Conservation (phyloP, 2,329 filamentous ascomycete species). For the Sarocladiaceae sp. region DNA sequence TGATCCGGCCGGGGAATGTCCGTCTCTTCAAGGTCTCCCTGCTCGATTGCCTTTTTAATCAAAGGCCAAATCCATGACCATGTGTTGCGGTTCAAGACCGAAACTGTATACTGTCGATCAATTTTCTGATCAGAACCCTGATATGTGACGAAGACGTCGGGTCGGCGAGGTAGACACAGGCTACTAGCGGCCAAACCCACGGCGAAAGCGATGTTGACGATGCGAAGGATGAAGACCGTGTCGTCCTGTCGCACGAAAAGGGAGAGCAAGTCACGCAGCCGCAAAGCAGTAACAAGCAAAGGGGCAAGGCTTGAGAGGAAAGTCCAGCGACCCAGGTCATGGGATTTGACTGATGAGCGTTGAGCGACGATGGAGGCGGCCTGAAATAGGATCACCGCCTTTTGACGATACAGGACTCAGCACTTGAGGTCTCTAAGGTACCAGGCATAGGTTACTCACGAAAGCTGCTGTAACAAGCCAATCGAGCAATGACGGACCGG, state of each 20-base stretch:
- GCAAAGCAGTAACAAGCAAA: conserved; percentile 35
- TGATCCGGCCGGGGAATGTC: conserved; percentile 59
- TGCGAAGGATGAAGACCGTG: conserved; percentile 38
- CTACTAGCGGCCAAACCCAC: conserved; percentile 41
- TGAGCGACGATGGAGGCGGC: conserved; percentile 40
- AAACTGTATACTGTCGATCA: conserved; percentile 56
- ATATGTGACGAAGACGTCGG: conserved; percentile 52
- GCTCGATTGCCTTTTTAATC: conserved; percentile 47
- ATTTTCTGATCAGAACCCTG: conserved; percentile 46
- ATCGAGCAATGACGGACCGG: conserved; percentile 42
- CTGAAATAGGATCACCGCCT: conserved; percentile 49
- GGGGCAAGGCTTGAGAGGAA: conserved; percentile 42
- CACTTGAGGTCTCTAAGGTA: too few relatives aligned
- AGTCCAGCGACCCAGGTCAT: conserved; percentile 46
- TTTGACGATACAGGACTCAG: conserved; percentile 11
- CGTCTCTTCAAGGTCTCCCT: conserved; percentile 52
- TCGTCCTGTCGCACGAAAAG: conserved; percentile 25
- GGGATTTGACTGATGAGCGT: conserved; percentile 44
- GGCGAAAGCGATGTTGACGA: conserved; percentile 38
- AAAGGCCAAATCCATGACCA: conserved; percentile 58
- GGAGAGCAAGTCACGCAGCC: conserved; percentile 29
- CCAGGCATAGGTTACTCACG: too few relatives aligned
- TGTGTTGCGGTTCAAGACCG: conserved; percentile 55
- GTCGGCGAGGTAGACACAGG: conserved; percentile 58
- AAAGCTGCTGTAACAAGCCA: conserved; percentile 57